Base-by-base conservation (phyloP, 306 rosid species). In the Ziziphus jujuba region DNA sequence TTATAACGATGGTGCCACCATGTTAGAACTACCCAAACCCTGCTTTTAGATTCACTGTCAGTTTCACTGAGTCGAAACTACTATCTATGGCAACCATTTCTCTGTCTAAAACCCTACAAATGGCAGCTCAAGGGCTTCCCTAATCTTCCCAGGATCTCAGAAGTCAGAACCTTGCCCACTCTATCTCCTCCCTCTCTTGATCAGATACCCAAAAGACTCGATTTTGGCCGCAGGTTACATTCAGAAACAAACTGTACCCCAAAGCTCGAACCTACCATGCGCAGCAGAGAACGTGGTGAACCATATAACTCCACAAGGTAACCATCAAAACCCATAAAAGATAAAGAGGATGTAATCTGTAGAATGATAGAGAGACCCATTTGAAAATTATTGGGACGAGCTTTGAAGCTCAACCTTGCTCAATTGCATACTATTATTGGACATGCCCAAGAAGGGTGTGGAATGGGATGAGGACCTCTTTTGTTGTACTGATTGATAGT, bases 401-500 rank as follows among this genome's bases (percentile, higher is more conserved):
- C 76, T 73, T 70, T 79, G 6, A 93, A 90, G 80, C 90, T 90
- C 49, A 93, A 93, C 72, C 97, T 90, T 60, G 98, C 96, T n/a
- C 5, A 80, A 96, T 25, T 87, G 91, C 40, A 90, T 92, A 28
- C 80, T n/a, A n/a, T n/a, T 92, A 19, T 61, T 90, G 35, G 96
- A 87, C 66, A 66, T 78, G 74, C 87, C 85, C 0, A 85, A 75
- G 24, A 78, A 83, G 33, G 81, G 87, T 33, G 72, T 82, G 2
- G 72, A 65, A 9, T 79, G 69, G 84, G 84, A 87, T 21, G 98
- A 93, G 76, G 90, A 87, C 36, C 54, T 88, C n/a, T 64, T 87
- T 93, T 56, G 83, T 86, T 65, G 57, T 76, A n/a, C 44, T 90
- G 38, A 93, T 92, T 23, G 96, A 90, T 22, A 63, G 87, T 49